Evolutionary conservation across 192 early-diverging fungal species (phyloP).

Genomic region (Coemansia sp.): DNA sequence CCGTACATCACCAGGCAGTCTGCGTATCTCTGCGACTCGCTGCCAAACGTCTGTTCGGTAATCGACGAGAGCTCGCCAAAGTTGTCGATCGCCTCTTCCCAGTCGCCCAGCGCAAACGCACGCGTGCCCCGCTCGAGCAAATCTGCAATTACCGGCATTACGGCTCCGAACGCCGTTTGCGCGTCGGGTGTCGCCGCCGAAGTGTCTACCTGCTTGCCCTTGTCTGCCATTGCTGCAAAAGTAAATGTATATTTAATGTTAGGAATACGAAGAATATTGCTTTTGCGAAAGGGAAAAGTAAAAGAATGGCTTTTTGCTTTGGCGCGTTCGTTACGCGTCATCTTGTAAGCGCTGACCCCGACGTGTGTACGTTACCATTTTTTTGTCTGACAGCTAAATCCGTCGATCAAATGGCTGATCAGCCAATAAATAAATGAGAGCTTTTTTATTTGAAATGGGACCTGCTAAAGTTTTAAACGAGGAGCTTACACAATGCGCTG

Average conservation of each 20-base stretch:
- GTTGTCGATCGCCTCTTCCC: conserved; percentile 61
- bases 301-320: too few relatives aligned
- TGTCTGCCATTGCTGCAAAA: conserved; percentile 23
- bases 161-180: conserved; percentile 20
- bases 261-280: neutral
- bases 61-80: conserved; percentile 69
- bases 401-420: too few relatives aligned
- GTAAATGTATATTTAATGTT: too few relatives aligned
- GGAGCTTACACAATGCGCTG: conserved; percentile 48
- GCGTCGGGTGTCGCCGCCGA: conserved; percentile 1
- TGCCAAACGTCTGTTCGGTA: conserved; percentile 63
- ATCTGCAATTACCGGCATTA: conserved; percentile 47
- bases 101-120: conserved; percentile 62
- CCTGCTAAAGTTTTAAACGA: neutral
- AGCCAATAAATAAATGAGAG: too few relatives aligned
- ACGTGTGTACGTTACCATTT: neutral
- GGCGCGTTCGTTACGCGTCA: too few relatives aligned
- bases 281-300: neutral
- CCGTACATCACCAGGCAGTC: conserved; percentile 76
- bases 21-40: conserved; percentile 60
- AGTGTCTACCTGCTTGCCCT: conserved; percentile 40
- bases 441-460: too few relatives aligned
- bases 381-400: too few relatives aligned
- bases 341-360: too few relatives aligned
- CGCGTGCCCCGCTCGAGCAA: conserved; percentile 66